Base-by-base conservation (phyloP, 1,284 basidiomycete genomes). In the Rhodofomes roseus region DNA sequence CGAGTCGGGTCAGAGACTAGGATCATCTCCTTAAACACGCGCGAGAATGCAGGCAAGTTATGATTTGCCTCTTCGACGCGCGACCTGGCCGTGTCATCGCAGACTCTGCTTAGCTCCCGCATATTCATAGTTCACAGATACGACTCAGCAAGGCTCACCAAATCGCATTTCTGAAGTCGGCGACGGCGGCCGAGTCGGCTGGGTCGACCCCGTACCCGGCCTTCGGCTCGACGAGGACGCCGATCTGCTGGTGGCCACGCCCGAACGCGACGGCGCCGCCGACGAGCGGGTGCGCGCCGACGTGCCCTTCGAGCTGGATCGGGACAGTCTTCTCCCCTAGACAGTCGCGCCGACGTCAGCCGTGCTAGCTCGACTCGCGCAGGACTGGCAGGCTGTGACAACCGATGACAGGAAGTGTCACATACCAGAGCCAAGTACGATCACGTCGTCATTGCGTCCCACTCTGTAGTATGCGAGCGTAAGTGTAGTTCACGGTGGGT, bases 291-390 rank as follows among this genome's bases (percentile, higher is more conserved):
- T 74, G 59, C 27, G 68, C 63, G 14, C 23, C 29, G 27, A 74
- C 69, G 29, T 58, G 55, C 1, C 59, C 63, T 55, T 76, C 76
- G 62, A 73, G 71, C 0, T 67, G 68, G 14, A 66, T 62, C 8
- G 75, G 74, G 0, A 75, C 60, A 8, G 77, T 76, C 71, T 81
- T 81, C 63, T 81, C 79, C 12, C 79, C 79, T 60, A n/a, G n/a
- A n/a, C n/a, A n/a, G n/a, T n/a, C n/a, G n/a, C n/a, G n/a, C n/a
- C n/a, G n/a, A 18, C 44, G 12, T 55, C 39, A 31, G 20, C 31
- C 5, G 9, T 4, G 5, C 22, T 31, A 18, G 12, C 23, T 20
- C 25, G 2, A 44, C 2, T 12, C 27, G 20, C 6, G 6, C 1
- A 23, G 22, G 53, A 50, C 5, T 25, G 46, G 23, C 14, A 4